phyloP scores from a whole-genome alignment of 331 rosid species.

The Cucumis variabilis region DNA sequence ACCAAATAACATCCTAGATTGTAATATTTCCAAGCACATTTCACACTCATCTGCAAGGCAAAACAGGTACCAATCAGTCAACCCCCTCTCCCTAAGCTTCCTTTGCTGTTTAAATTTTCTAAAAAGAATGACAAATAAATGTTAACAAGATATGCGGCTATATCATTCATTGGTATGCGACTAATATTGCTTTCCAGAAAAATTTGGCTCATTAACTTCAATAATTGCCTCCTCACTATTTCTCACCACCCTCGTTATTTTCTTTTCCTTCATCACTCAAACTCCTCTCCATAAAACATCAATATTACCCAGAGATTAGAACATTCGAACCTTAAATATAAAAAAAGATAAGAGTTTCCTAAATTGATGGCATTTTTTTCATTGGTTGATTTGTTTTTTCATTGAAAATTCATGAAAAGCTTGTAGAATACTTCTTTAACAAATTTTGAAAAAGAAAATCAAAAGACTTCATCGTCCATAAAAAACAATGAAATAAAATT shows the following conservation, averaged over 20 bases:
- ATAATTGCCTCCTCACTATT: slow-evolving; percentile 14
- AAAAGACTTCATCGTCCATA: too few species aligned
- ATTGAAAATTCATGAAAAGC: background rate
- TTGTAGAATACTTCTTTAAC: background rate
- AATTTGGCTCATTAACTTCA: background rate
- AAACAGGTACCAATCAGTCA: slow-evolving; percentile 54
- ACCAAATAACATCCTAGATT: background rate
- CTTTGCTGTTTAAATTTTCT: slow-evolving; percentile 99
- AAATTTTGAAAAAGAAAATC: background rate
- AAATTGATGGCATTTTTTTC: too few species aligned
- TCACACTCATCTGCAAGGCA: background rate
- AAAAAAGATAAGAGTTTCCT: too few species aligned
- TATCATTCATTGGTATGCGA: background rate
- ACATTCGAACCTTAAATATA: too few species aligned
- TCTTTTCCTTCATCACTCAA: too few species aligned
- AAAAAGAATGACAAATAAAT: slow-evolving; percentile 47
- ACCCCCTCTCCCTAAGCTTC: slow-evolving; percentile 95
- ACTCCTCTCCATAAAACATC: too few species aligned
- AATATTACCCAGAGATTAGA: too few species aligned
- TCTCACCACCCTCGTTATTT: too few species aligned
- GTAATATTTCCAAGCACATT: background rate
- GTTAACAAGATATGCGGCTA: slow-evolving; percentile 38
- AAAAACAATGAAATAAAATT: background rate
- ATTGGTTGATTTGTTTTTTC: too few species aligned
- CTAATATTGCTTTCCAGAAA: background rate